Evolutionary conservation across 2,329 filamentous ascomycete species (phyloP).

Genomic region (Fusarium solani-melongenae): DNA sequence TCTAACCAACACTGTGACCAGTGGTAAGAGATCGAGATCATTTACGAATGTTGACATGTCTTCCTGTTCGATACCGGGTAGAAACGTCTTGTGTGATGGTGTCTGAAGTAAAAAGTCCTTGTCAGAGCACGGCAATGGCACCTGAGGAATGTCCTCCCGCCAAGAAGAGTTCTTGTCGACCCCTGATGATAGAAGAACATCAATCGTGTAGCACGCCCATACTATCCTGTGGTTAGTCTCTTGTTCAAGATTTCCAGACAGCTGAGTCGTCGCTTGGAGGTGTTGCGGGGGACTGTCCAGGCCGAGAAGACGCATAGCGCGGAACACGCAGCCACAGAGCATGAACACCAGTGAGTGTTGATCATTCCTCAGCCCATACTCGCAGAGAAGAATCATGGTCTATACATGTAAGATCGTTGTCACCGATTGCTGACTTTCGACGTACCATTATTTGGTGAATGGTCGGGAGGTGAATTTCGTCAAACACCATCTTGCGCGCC

Average conservation of each 20-base stretch:
- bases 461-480: not conserved
- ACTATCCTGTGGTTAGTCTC: not conserved
- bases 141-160: not conserved
- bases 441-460: not conserved
- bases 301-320: not conserved
- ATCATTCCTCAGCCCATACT: not conserved
- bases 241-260: not conserved
- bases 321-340: not conserved
- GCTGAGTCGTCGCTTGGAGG: not conserved
- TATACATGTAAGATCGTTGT: not conserved
- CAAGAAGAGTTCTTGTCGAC: slow-evolving; percentile 3
- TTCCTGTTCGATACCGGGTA: not conserved
- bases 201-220: not conserved
- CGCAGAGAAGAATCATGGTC: not conserved
- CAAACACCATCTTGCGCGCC: not conserved
- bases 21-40: not conserved
- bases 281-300: not conserved
- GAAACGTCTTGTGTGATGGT: not conserved
- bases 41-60: not conserved
- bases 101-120: not conserved
- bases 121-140: not conserved
- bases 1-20: not conserved
- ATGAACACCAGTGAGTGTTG: not conserved
- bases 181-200: not conserved
- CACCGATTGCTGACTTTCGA: not conserved